Conservation (phyloP, 2,329 filamentous ascomycete genomes). For the Cylindrodendrum hubeiense region DNA sequence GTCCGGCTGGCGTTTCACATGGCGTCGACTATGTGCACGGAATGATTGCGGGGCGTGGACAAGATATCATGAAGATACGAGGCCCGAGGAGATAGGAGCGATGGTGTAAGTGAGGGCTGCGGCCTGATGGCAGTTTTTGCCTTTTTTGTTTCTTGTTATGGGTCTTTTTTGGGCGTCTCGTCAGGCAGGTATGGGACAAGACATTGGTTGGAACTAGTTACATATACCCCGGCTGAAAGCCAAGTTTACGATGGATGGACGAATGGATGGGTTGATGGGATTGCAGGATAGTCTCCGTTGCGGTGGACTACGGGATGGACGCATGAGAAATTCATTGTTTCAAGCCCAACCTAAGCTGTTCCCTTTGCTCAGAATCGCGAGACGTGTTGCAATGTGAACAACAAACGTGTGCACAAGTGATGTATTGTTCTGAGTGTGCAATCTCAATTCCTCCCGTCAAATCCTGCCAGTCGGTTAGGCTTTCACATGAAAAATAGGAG, state of each 20-base stretch:
- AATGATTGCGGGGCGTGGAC: conserved; percentile 5
- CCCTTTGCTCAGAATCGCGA: background rate
- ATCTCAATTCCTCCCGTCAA: background rate
- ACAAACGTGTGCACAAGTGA: background rate
- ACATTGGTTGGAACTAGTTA: conserved; percentile 36
- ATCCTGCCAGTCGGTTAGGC: background rate
- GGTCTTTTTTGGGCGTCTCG: conserved; percentile 24
- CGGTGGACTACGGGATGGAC: background rate
- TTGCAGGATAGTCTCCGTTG: background rate
- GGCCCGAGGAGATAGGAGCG: background rate
- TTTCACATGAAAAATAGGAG: background rate
- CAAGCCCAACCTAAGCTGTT: background rate
- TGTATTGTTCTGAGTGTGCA: background rate
- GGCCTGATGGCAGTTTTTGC: conserved; percentile 5
- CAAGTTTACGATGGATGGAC: conserved; percentile 44
- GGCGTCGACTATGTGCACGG: conserved; percentile 13
- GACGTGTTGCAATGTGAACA: background rate
- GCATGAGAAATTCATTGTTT: conserved; percentile 7
- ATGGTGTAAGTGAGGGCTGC: conserved; percentile 2
- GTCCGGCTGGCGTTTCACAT: conserved; percentile 30
- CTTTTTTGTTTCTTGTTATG: conserved; percentile 26
- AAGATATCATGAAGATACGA: conserved; percentile 19
- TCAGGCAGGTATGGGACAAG: conserved; percentile 33
- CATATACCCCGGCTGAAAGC: conserved; percentile 47
- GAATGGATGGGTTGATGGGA: conserved; percentile 7